Evolutionary conservation across 2,329 filamentous ascomycete species (phyloP).

Genomic region (Dactylonectria estremocensis): DNA sequence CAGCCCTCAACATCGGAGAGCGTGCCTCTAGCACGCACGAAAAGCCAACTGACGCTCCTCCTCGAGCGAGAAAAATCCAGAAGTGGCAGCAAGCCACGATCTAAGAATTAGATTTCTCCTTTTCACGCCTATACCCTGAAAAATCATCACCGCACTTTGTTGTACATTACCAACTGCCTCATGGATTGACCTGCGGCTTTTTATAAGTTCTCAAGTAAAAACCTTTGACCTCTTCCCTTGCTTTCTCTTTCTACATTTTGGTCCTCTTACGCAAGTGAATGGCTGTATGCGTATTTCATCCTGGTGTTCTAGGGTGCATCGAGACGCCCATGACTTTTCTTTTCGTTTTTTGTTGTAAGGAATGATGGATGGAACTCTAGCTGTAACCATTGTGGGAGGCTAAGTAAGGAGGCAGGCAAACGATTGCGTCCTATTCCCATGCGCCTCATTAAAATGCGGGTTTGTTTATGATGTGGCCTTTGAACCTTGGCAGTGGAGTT

Average conservation of each 20-base stretch:
- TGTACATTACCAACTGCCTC: slow-evolving; percentile 30
- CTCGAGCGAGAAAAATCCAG: slow-evolving; percentile 67
- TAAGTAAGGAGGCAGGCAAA: background rate
- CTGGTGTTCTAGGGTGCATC: slow-evolving; percentile 32
- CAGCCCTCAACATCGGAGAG: slow-evolving; percentile 61
- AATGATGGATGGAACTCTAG: slow-evolving; percentile 10
- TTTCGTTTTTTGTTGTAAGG: slow-evolving; percentile 14
- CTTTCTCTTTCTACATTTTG: background rate
- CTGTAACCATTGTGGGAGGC: background rate
- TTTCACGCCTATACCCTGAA: slow-evolving; percentile 29
- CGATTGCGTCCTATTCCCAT: background rate
- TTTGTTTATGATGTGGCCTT: slow-evolving; percentile 21
- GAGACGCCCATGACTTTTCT: slow-evolving; percentile 16
- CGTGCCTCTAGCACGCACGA: slow-evolving; percentile 70
- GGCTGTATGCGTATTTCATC: slow-evolving; percentile 13
- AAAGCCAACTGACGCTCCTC: slow-evolving; percentile 72
- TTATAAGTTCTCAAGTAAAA: background rate
- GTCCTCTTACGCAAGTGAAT: slow-evolving; percentile 14
- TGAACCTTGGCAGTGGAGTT: slow-evolving; percentile 11
- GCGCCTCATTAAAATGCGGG: background rate
- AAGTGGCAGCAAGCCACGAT: slow-evolving; percentile 47
- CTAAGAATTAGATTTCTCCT: slow-evolving; percentile 45
- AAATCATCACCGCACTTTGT: slow-evolving; percentile 6
- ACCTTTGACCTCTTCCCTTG: background rate
- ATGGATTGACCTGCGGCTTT: slow-evolving; percentile 19